A percentile compares a stretch with the other conserved stretches of the same genome.
Conservation (phyloP, 768 basidiomycete species). For the Russula vinacea region DNA sequence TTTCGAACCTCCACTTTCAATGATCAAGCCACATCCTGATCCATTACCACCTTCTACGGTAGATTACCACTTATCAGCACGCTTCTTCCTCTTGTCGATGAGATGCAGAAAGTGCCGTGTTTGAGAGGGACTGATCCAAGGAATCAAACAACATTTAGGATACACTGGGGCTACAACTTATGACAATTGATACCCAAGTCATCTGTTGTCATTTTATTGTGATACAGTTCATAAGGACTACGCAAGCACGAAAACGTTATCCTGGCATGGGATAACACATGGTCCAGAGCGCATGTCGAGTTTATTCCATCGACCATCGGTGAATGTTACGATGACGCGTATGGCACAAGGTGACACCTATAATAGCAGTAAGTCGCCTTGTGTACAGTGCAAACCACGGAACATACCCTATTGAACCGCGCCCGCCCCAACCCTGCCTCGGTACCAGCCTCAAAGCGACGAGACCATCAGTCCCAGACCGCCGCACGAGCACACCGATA, state of each 20-base stretch:
- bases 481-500: constrained; percentile 56
- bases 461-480: constrained; percentile 41
- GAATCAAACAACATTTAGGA: too few species aligned
- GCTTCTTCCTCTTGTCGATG: background rate
- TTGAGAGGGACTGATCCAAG: too few species aligned
- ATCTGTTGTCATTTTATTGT: constrained; percentile 3
- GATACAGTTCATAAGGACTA: constrained; percentile 6
- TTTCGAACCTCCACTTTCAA: too few species aligned
- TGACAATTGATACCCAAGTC: too few species aligned
- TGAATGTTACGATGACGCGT: constrained; percentile 3
- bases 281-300: background rate
- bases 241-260: background rate
- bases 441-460: constrained; percentile 61
- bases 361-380: background rate
- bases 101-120: background rate
- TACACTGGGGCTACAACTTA: too few species aligned
- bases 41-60: too few species aligned
- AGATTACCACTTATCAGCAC: background rate
- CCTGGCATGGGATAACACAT: background rate
- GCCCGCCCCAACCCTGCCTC: constrained; percentile 78
- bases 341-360: constrained; percentile 28
- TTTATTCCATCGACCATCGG: background rate
- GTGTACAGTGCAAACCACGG: background rate
- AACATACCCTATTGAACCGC: constrained; percentile 73
- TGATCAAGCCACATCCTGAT: too few species aligned